Evolutionary conservation across 2,329 filamentous ascomycete genomes (phyloP), one percentile per base, ranked within the genome.

Genomic region (Penicillium sp.): DNA sequence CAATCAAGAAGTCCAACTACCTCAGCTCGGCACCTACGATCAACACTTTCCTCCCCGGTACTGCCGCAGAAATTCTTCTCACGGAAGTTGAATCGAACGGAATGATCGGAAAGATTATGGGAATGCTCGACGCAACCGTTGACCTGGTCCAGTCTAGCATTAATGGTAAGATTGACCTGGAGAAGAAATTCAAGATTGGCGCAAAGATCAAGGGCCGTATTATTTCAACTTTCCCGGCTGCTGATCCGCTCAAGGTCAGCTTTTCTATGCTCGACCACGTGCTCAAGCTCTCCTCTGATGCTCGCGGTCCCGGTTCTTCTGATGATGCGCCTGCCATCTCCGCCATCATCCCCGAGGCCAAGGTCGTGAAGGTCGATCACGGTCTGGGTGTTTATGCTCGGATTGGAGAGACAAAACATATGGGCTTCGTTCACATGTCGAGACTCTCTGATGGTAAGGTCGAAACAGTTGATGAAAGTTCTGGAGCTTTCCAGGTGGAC

Each of bases 351-450:
- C 87, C 93, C 44, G 83, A 88, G 62, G 90, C 89, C 54, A 91
- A 85, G 36, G 86, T 99, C 8, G 83, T 86, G 50, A 88, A 88
- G 62, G 90, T 97, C 3, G 89, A 95, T 62, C 80, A 86, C 5
- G 86, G 87, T 3, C 84, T 93, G 57, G 95, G 94, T 50, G 79
- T 97, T 2, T 96, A 95, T 67, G 81, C 92, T 16, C 84, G 89
- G 62, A 75, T 93, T 26, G 87, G 86, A 2, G 75, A 88, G 6
- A 78, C 83, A 38, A 84, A 86, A 30, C 67, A 75, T 26, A 79
- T 93, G n/a, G 90, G 90, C 10, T 99, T 97, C 68, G 91, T 95
- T 22, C 94, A 99, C 73, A 95, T 99, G 61, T 99, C 94, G 1
- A 85, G 90, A 61, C 84, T 99, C 58, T 89, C 93, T 56, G 93